Percentiles rank a stretch among this genome's conserved stretches.
These are phyloP conservation scores for Begonia peltatifolia DNA, from an alignment of 306 rosid genomes.

Conservation along the genomic window DNA sequence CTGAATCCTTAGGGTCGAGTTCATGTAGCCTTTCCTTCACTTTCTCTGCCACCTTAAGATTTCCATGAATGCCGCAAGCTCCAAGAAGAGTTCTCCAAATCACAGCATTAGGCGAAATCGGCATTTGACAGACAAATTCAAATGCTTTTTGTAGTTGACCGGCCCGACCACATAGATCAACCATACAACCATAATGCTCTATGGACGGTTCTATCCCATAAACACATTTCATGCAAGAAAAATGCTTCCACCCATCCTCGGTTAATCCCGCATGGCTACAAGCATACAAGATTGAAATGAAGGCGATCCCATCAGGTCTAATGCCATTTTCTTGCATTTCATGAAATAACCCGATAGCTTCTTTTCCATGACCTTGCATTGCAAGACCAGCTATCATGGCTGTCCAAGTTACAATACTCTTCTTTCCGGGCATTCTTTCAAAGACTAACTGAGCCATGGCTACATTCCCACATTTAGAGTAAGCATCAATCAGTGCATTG, in stretches of 20 bases:
- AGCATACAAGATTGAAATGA: conserved; percentile 66
- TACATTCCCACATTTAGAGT: conserved; percentile 54
- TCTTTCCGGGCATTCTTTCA: conserved; percentile 29
- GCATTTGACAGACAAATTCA: conserved; percentile 52
- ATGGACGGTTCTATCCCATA: conserved; percentile 47
- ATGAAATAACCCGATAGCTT: conserved; percentile 44
- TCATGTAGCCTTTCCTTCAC: conserved; percentile 55
- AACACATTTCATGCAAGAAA: conserved; percentile 41
- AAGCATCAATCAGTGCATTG: conserved; percentile 62
- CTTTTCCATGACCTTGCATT: conserved; percentile 73
- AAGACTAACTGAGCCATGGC: conserved; percentile 57
- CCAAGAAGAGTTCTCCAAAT: conserved; percentile 90
- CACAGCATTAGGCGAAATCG: conserved; percentile 50
- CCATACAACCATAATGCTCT: conserved; percentile 86
- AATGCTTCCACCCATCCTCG: conserved; percentile 43
- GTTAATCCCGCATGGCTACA: conserved; percentile 72
- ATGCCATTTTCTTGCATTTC: conserved; percentile 52
- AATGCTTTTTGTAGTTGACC: conserved; percentile 61
- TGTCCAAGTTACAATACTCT: conserved; percentile 65
- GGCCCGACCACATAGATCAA: conserved; percentile 74
- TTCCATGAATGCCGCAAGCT: conserved; percentile 81
- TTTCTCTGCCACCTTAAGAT: conserved; percentile 48
- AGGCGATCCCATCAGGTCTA: conserved; percentile 53
- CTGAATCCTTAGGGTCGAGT: conserved; percentile 59
- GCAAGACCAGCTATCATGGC: conserved; percentile 63